Evolutionary conservation across 192 early-diverging fungal species (phyloP), one percentile per base, ranked within the genome.

Genomic region (Podila horticola): DNA sequence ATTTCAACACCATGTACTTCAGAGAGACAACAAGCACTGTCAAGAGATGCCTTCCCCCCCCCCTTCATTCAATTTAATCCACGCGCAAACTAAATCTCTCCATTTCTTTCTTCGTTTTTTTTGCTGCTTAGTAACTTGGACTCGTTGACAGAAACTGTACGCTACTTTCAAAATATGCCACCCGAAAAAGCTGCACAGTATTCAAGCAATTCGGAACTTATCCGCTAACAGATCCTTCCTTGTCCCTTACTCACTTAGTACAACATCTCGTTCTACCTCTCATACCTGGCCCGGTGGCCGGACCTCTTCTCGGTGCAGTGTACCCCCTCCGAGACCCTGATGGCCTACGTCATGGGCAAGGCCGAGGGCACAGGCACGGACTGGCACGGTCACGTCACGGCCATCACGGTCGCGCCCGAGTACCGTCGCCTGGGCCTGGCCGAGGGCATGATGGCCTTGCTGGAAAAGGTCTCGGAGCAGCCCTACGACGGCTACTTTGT

Each of bases 341-440:
- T 98, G 96, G 97, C 95, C 41, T 97, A 97, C 77, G 92, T 97
- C 22, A 97, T 99, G 94, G 96, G 96, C 36, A 99, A 99, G 74
- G 95, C 95, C 15, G 98, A 99, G 77, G 98, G 97, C 62, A 86
- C 83, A 1, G 90, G 88, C 38, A 91, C 92, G 66, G 88, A 94
- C 31, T 98, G 97, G 97, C 98, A 99, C 76, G 98, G 98, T 8
- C 98, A 99, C 74, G 98, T 99, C 33, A 98, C 98, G 3, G 98
- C 98, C 11, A 88, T 99, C 38, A 98, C 98, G 7, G 98, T 99
- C 0, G 95, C 94, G 0, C 96, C 98, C 20, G 96, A 98, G 75
- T 98, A 93, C 75, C 93, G 98, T 45, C 90, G 97, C 15, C 83
- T 98, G 71, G 96, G 97, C 6, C 89, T 99, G 0, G 98, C 95